Base-by-base conservation (phyloP, 441 rosid species). In the Euphorbia celastroides region DNA sequence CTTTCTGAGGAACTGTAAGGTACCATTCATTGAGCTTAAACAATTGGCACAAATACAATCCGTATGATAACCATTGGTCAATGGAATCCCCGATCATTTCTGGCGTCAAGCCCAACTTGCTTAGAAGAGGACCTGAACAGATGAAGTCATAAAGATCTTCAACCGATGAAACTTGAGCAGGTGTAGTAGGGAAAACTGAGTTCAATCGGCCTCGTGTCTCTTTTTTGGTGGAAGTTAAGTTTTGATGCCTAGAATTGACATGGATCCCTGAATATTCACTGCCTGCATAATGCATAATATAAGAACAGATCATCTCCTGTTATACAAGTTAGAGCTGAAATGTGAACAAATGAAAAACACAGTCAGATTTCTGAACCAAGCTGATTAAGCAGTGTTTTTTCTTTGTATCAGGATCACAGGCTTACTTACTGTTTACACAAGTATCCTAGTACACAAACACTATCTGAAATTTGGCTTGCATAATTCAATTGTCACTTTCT, bases 21-120 rank as follows among this genome's bases (percentile, higher is more conserved):
- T 70, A 76, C 74, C 88, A 77, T 67, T 88, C 94, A 31, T 88
- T 84, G 66, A 92, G 74, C 80, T 82, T 79, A 79, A 94, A 94
- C 52, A 94, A 71, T 26, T 84, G 85, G 67, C 85, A 82, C 65
- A 92, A 80, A 22, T 80, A 76, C 5, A 71, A 80, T 57, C 96
- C 93, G 74, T 84, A 88, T 5, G 80, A 77, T 72, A 89, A 62
- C 99, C 99, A 91, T 69, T 88, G 85, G 75, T 94, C 97, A 51
- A 94, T 64, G 31, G 86, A 71, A n/a, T 85, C 86, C 0, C 83
- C 86, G 72, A 94, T 85, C 73, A 27, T 85, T 51, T 86, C 89
- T 32, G 77, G 58, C 28, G 83, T 83, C 65, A 91, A 66, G 26
- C 90, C 91, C 66, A 87, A 22, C 81, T 82, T 84, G 44, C 73